These are phyloP conservation scores for Jasminum sambac DNA, from an alignment of 257 asterid genomes.

Conservation along the genomic window DNA sequence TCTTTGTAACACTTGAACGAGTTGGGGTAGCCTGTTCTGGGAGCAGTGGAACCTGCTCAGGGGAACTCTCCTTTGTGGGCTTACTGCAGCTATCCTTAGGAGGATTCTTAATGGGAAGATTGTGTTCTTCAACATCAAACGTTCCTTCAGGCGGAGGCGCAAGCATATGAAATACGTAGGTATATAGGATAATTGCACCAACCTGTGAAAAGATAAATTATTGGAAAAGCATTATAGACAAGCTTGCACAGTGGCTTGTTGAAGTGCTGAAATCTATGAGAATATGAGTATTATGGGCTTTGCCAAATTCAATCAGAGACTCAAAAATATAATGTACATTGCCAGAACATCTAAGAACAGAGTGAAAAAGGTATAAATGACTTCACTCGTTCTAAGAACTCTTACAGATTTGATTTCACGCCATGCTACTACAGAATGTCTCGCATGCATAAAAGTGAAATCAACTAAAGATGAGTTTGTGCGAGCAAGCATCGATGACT, in stretches of 20 bases:
- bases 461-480: slow-evolving; percentile 10
- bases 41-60: slow-evolving; percentile 76
- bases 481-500: slow-evolving; percentile 26
- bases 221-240: not conserved
- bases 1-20: slow-evolving; percentile 37
- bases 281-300: slow-evolving; percentile 7
- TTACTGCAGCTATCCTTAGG: slow-evolving; percentile 31
- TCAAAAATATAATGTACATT: not conserved
- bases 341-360: not conserved
- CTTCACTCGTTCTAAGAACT: slow-evolving; percentile 16
- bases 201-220: slow-evolving; percentile 51
- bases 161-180: slow-evolving; percentile 91
- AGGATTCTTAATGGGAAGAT: slow-evolving; percentile 47
- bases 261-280: slow-evolving; percentile 8
- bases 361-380: slow-evolving; percentile 12
- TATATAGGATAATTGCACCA: slow-evolving; percentile 91
- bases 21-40: slow-evolving; percentile 44
- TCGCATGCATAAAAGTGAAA: not conserved
- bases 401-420: slow-evolving; percentile 12
- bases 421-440: not conserved
- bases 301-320: not conserved
- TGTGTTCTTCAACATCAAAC: slow-evolving; percentile 56
- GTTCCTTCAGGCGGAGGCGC: slow-evolving; percentile 93
- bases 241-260: slow-evolving; percentile 10
- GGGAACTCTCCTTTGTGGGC: slow-evolving; percentile 36